phyloP scores from a whole-genome alignment of 768 basidiomycete genomes.

The Pleurotus pulmonarius region DNA sequence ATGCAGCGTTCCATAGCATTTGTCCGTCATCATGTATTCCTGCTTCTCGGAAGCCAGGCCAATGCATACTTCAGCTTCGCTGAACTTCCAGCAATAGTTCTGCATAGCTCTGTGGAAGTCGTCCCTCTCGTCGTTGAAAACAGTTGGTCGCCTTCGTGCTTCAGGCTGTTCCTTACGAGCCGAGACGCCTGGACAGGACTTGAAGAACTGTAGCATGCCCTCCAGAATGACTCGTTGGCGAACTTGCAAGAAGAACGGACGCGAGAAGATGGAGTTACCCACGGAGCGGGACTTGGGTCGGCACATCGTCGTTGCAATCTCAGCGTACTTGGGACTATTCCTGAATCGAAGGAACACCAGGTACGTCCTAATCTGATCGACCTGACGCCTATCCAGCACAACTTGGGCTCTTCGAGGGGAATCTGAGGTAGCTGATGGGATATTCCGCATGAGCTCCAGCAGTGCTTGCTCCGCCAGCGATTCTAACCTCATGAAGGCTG shows the following conservation, averaged over 20 bases:
- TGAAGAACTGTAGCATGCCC: constrained; percentile 1
- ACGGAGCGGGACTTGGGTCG: background rate
- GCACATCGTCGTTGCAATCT: constrained; percentile 24
- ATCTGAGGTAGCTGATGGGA: constrained; percentile 17
- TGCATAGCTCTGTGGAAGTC: constrained; percentile 25
- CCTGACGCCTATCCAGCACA: constrained; percentile 21
- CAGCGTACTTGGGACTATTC: constrained; percentile 44
- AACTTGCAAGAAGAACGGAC: constrained; percentile 4
- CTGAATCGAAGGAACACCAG: constrained; percentile 56
- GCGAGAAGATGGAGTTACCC: background rate
- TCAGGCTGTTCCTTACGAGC: background rate
- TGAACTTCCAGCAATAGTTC: constrained; percentile 44
- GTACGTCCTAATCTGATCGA: constrained; percentile 43
- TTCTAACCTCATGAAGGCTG: constrained; percentile 41
- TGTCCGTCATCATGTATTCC: constrained; percentile 52
- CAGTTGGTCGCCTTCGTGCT: background rate
- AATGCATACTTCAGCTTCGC: constrained; percentile 48
- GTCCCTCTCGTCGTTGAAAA: background rate
- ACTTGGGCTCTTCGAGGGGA: constrained; percentile 22
- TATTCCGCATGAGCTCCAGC: constrained; percentile 27
- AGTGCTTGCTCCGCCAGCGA: constrained; percentile 35
- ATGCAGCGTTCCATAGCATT: constrained; percentile 51
- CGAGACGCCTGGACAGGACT: constrained; percentile 3
- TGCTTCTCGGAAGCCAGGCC: constrained; percentile 52
- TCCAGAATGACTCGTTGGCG: constrained; percentile 6